A percentile compares a stretch with the other conserved stretches of the same genome.
Evolutionary conservation across 805 yeast genomes (phyloP).

Genomic region (Starmerella vitae): DNA sequence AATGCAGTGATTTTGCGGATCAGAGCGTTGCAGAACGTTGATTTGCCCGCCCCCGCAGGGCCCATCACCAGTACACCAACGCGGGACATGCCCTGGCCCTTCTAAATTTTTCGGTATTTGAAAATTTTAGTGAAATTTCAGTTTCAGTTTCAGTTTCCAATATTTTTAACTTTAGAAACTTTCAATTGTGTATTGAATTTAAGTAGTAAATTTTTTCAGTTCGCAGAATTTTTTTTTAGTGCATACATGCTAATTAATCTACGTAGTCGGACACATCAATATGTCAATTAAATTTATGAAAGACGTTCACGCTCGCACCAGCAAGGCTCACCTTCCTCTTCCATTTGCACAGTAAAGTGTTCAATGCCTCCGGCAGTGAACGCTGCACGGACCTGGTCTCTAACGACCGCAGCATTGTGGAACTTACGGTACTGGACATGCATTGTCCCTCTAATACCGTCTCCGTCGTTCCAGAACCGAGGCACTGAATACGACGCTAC

Average conservation of each 20-base stretch:
- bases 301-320: too few species aligned
- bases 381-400: conserved; percentile 45
- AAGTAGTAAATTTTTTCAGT: too few species aligned
- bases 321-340: conserved; percentile 47
- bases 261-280: too few species aligned
- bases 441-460: conserved; percentile 53
- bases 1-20: conserved; percentile 76
- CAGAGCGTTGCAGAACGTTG: conserved; percentile 82
- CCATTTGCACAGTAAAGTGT: conserved; percentile 53
- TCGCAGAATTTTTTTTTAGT: too few species aligned
- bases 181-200: too few species aligned
- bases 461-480: conserved; percentile 68
- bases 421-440: conserved; percentile 63
- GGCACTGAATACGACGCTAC: conserved; percentile 79
- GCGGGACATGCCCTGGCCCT: conserved; percentile 86
- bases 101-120: too few species aligned
- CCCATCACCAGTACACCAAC: conserved; percentile 90
- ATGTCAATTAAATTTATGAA: too few species aligned
- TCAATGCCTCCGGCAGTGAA: conserved; percentile 39
- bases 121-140: too few species aligned
- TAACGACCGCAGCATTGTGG: conserved; percentile 47
- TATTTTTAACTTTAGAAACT: too few species aligned
- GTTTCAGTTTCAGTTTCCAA: too few species aligned
- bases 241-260: too few species aligned
- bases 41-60: conserved; percentile 96